These are phyloP conservation scores for Ormosia semicastrata DNA, from an alignment of 306 rosid species.

Conservation along the genomic window DNA sequence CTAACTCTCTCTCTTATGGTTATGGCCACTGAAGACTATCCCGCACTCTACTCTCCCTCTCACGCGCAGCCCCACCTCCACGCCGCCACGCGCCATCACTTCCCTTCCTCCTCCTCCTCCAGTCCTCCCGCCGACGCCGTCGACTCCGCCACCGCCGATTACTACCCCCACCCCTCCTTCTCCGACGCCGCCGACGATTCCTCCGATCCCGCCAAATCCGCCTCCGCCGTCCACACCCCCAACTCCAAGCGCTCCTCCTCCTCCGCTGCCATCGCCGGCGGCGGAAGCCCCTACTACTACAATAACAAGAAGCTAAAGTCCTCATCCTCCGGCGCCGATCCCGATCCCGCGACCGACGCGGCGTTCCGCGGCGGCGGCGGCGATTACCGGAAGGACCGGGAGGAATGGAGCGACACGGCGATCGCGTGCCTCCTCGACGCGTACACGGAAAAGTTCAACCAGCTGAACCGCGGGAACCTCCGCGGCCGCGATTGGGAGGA, in stretches of 20 bases:
- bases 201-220: conserved; percentile 25
- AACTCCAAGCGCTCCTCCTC: conserved; percentile 8
- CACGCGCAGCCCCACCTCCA: conserved; percentile 37
- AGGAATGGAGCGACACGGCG: conserved; percentile 52
- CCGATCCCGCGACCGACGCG: conserved; percentile 21
- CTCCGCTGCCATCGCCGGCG: neutral
- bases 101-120: conserved; percentile 23
- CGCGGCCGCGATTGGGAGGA: conserved; percentile 53
- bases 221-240: conserved; percentile 10
- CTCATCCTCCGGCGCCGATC: conserved; percentile 7
- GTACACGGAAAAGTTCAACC: conserved; percentile 41
- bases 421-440: conserved; percentile 44
- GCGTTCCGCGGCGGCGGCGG: neutral
- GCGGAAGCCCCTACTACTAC: neutral
- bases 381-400: conserved; percentile 46
- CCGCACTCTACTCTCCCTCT: conserved; percentile 30
- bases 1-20: conserved; percentile 21
- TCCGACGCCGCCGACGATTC: conserved; percentile 20
- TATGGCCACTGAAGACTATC: conserved; percentile 37
- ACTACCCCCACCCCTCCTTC: conserved; percentile 8
- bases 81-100: conserved; percentile 43
- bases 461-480: conserved; percentile 47
- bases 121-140: conserved; percentile 24
- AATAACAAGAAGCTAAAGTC: conserved; percentile 28
- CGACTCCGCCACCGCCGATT: conserved; percentile 12